Percentiles rank a stretch among this genome's conserved stretches.
Conservation (phyloP, 805 yeast species). For the Clavispora asparagi region DNA sequence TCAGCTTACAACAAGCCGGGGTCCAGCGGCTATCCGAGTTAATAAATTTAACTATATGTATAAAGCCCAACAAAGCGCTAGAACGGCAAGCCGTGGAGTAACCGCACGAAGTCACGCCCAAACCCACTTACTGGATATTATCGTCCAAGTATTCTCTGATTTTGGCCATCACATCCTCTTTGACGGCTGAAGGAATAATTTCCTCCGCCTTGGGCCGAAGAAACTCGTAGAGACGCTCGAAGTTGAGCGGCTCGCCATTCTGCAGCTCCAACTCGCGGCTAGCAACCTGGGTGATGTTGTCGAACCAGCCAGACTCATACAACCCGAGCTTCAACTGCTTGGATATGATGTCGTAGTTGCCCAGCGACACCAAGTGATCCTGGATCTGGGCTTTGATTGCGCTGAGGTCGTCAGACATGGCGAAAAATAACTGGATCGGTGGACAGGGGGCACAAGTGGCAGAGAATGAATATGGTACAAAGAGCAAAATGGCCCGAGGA, state of each 20-base stretch:
- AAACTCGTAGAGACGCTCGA: constrained; percentile 45
- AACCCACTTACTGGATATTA: constrained; percentile 21
- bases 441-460: no score
- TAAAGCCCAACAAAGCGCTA: no score
- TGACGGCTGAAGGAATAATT: constrained; percentile 65
- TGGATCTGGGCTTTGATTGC: constrained; percentile 59
- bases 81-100: no score
- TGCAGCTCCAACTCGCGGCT: constrained; percentile 40
- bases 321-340: constrained; percentile 58
- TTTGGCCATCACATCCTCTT: constrained; percentile 51
- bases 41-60: no score
- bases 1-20: no score
- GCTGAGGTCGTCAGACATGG: constrained; percentile 28
- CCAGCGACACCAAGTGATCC: constrained; percentile 65
- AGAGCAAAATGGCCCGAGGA: no score
- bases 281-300: constrained; percentile 61
- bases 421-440: neutral
- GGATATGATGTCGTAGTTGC: constrained; percentile 75
- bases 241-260: constrained; percentile 36
- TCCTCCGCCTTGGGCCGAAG: constrained; percentile 65
- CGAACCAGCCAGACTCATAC: constrained; percentile 82
- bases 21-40: no score
- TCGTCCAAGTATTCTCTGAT: constrained; percentile 56
- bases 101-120: neutral
- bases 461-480: no score